Evolutionary conservation across 2,329 filamentous ascomycete genomes (phyloP).

Genomic region (Myotisia sp.): DNA sequence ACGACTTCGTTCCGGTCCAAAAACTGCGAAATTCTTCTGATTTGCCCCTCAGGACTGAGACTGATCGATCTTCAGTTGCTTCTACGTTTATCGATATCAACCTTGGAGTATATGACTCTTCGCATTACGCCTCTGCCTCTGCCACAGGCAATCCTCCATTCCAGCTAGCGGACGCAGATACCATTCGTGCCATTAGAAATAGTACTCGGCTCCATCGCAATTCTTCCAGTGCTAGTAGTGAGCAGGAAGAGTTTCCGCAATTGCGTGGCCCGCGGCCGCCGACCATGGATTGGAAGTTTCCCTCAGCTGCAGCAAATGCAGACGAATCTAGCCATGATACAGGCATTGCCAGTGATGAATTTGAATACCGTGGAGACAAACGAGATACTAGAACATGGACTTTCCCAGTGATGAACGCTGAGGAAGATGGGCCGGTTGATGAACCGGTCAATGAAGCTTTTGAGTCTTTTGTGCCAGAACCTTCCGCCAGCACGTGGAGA

Average conservation of each 20-base stretch:
- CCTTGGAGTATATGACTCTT: conserved; percentile 37
- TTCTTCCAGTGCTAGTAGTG: conserved; percentile 21
- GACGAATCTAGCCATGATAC: conserved; percentile 7
- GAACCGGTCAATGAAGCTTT: conserved; percentile 10
- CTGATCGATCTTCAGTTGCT: conserved; percentile 34
- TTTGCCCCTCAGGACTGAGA: conserved; percentile 37
- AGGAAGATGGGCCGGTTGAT: conserved; percentile 9
- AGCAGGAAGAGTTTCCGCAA: conserved; percentile 19
- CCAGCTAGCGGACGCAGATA: conserved; percentile 39
- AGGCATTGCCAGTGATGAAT: no score
- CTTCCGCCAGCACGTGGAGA: no score
- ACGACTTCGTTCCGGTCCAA: conserved; percentile 34
- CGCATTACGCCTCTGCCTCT: conserved; percentile 38
- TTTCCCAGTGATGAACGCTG: conserved; percentile 33
- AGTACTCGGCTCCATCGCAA: conserved; percentile 32
- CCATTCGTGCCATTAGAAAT: conserved; percentile 41
- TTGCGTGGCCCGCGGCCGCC: conserved; percentile 28
- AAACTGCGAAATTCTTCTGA: conserved; percentile 36
- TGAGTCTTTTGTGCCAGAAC: no score
- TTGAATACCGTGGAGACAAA: conserved; percentile 14
- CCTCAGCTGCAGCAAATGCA: conserved; percentile 11
- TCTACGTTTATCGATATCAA: conserved; percentile 43
- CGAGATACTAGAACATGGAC: conserved; percentile 40
- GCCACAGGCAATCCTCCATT: conserved; percentile 37
- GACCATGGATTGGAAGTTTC: conserved; percentile 36